These are phyloP conservation scores for Knufia petricola DNA, from an alignment of 2,329 filamentous ascomycete species.

Conservation along the genomic window DNA sequence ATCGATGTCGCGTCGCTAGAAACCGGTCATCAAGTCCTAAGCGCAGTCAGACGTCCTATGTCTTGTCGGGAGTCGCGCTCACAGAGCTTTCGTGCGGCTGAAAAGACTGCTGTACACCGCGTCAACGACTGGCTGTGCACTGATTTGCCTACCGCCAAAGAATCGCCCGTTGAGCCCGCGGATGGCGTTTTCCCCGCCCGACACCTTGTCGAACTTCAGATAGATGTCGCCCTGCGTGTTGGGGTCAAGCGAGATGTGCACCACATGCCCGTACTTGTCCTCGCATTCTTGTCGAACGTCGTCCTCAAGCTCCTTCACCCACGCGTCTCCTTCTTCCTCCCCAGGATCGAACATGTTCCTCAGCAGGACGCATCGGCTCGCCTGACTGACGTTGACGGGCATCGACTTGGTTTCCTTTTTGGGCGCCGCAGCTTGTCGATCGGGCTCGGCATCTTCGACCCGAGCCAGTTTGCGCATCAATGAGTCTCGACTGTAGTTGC, in stretches of 20 bases:
- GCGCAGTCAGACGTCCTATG: not conserved
- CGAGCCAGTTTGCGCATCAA: slow-evolving; percentile 98
- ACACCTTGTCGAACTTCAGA: slow-evolving; percentile 93
- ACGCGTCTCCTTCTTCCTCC: slow-evolving; percentile 79
- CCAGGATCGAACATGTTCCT: slow-evolving; percentile 91
- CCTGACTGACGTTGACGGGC: slow-evolving; percentile 80
- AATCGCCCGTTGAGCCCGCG: slow-evolving; percentile 94
- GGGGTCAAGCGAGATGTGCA: slow-evolving; percentile 90
- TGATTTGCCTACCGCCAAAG: slow-evolving; percentile 88
- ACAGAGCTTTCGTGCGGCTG: slow-evolving; percentile 54
- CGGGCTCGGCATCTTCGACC: slow-evolving; percentile 69
- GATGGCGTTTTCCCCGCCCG: slow-evolving; percentile 93
- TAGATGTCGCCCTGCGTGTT: slow-evolving; percentile 95
- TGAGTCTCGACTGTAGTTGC: slow-evolving; percentile 95
- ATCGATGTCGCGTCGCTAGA: too few species aligned
- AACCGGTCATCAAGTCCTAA: not conserved
- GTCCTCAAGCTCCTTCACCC: slow-evolving; percentile 88
- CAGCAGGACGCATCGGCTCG: slow-evolving; percentile 84
- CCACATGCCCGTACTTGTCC: slow-evolving; percentile 90
- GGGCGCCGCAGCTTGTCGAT: slow-evolving; percentile 57
- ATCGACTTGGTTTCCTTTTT: slow-evolving; percentile 70
- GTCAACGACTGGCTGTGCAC: slow-evolving; percentile 90
- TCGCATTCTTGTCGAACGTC: slow-evolving; percentile 90
- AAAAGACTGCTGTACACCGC: slow-evolving; percentile 97
- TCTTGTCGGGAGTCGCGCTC: not conserved